A percentile compares a stretch with the other conserved stretches of the same genome.
phyloP scores from a whole-genome alignment of 352 stramenopile species.

The Phytophthora cactorum region DNA sequence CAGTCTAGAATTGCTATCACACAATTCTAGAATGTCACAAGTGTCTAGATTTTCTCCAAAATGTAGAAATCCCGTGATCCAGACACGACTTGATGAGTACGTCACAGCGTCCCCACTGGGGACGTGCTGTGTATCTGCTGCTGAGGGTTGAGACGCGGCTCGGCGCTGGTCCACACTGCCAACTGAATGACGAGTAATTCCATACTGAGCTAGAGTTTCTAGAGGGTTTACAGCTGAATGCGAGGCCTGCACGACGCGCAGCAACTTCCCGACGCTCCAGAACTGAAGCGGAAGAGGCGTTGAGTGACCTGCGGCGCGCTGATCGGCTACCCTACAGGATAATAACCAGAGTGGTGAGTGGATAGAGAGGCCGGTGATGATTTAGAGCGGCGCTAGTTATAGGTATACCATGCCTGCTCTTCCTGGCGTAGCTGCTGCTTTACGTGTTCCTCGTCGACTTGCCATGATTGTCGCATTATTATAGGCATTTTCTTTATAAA shows the following conservation, averaged over 20 bases:
- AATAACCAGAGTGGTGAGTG: not conserved
- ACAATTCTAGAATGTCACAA: conserved; percentile 37
- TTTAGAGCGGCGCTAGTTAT: not conserved
- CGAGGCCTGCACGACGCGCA: conserved; percentile 29
- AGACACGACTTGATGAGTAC: conserved; percentile 44
- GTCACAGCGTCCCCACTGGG: conserved; percentile 21
- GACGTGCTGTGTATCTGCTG: not conserved
- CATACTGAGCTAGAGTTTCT: conserved; percentile 14
- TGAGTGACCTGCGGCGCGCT: conserved; percentile 3
- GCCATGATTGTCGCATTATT: not conserved
- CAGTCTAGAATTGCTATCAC: conserved; percentile 41
- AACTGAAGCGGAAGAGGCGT: conserved; percentile 10
- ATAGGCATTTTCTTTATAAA: no score
- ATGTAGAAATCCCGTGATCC: conserved; percentile 60
- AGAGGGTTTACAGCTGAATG: conserved; percentile 2
- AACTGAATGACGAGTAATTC: conserved; percentile 22
- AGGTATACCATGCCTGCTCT: conserved; percentile 24
- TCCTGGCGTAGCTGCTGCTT: conserved; percentile 30
- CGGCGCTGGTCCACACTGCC: conserved; percentile 7
- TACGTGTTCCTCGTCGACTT: conserved; percentile 21
- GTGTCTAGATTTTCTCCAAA: conserved; percentile 29
- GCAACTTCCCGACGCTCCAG: conserved; percentile 36
- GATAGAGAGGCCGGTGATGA: not conserved
- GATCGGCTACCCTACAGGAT: conserved; percentile 19
- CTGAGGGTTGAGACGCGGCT: conserved; percentile 1